Conservation (phyloP, 2,329 filamentous ascomycete species). For the Apiospora marii region DNA sequence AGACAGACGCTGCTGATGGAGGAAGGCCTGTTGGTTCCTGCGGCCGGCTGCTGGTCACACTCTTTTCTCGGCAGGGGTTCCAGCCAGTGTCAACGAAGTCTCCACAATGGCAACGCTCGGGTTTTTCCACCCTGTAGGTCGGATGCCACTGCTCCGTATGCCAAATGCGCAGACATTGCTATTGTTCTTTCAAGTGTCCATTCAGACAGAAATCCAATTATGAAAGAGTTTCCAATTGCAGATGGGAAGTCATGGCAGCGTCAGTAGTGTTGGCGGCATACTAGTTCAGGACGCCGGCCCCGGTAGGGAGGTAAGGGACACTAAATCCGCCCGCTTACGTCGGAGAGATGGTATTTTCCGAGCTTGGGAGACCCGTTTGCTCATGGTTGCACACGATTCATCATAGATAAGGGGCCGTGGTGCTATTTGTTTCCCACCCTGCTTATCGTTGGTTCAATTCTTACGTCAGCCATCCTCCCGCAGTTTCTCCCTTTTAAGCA, state of each 20-base stretch:
- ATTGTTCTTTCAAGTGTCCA: background rate
- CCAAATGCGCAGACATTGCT: no score
- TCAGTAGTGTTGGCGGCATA: background rate
- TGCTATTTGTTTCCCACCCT: background rate
- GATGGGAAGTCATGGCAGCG: background rate
- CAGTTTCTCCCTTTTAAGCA: background rate
- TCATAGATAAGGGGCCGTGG: background rate
- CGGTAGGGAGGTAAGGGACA: background rate
- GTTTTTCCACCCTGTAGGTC: background rate
- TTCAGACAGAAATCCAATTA: no score
- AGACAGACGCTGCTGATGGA: no score
- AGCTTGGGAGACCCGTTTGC: background rate
- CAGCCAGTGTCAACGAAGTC: background rate
- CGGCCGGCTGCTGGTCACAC: no score
- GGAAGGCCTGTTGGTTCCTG: no score
- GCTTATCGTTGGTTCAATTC: background rate
- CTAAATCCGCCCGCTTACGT: background rate
- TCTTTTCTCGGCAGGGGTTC: background rate
- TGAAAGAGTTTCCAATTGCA: background rate
- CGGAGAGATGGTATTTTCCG: background rate
- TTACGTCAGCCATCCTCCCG: background rate
- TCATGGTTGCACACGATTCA: background rate
- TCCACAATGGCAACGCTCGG: background rate
- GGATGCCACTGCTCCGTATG: no score
- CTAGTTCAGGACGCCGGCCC: background rate